These are phyloP conservation scores for Blastocystis sp. DNA, from an alignment of 352 stramenopile species.

Conservation along the genomic window DNA sequence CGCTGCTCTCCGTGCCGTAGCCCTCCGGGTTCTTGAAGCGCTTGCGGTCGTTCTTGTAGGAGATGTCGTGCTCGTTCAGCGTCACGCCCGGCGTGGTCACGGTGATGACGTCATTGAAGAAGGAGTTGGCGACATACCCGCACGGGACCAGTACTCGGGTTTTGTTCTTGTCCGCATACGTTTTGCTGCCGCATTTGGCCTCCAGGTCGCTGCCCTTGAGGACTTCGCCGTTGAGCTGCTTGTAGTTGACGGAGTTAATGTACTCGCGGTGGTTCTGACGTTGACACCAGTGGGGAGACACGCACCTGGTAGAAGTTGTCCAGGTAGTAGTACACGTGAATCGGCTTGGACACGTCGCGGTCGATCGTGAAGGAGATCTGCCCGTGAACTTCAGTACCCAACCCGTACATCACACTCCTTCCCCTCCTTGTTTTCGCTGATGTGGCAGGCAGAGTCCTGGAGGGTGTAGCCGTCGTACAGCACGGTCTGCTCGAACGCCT, in stretches of 20 bases:
- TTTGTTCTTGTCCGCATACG: not conserved
- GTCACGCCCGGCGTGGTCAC: not conserved
- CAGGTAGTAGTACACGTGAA: constrained; percentile 84
- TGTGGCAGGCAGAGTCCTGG: constrained; percentile 25
- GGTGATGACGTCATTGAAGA: constrained; percentile 76
- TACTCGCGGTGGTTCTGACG: constrained; percentile 80
- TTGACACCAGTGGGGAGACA: not conserved
- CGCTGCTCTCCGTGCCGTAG: constrained; percentile 18
- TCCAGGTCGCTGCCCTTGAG: constrained; percentile 65
- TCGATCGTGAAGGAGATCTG: constrained; percentile 81
- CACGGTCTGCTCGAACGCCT: constrained; percentile 45
- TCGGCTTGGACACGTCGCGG: constrained; percentile 70
- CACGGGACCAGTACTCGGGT: constrained; percentile 77
- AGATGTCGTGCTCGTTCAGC: constrained; percentile 60
- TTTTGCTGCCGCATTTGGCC: constrained; percentile 19
- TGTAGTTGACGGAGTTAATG: constrained; percentile 81
- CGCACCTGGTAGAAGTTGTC: constrained; percentile 83
- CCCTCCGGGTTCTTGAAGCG: constrained; percentile 11
- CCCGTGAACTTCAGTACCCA: constrained; percentile 75
- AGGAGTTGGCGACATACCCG: constrained; percentile 82
- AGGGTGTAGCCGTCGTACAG: constrained; percentile 49
- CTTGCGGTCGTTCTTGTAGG: constrained; percentile 22
- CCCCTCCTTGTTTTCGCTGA: not conserved
- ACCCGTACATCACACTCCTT: constrained; percentile 71
- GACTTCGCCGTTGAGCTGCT: constrained; percentile 79